phyloP scores from a whole-genome alignment of 495 filamentous ascomycete genomes.

The Penicillium turbatum region DNA sequence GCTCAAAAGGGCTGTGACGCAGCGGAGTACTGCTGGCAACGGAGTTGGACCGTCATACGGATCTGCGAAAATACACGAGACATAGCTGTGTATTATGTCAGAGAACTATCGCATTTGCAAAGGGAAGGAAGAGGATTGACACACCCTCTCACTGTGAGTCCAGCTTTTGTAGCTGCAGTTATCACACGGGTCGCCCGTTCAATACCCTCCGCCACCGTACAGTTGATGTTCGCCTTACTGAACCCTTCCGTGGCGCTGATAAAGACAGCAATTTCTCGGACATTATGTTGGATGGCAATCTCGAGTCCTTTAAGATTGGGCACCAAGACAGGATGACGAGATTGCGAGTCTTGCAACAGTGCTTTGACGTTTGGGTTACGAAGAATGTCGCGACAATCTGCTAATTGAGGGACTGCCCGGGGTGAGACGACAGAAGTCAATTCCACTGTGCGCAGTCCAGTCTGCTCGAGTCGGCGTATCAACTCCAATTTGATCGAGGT shows the following conservation, averaged over 20 bases:
- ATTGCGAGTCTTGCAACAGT: background rate
- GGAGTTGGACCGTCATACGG: conserved; percentile 37
- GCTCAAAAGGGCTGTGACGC: conserved; percentile 28
- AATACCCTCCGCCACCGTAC: conserved; percentile 32
- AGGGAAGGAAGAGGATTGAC: background rate
- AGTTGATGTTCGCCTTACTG: conserved; percentile 44
- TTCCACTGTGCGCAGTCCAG: conserved; percentile 38
- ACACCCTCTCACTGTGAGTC: conserved; percentile 38
- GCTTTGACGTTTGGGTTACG: conserved; percentile 3
- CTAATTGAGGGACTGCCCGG: conserved; percentile 39
- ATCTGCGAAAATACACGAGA: conserved; percentile 43
- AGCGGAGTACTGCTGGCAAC: conserved; percentile 29
- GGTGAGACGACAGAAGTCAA: conserved; percentile 44
- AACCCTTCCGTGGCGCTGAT: conserved; percentile 42
- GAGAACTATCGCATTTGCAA: background rate
- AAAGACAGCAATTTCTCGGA: conserved; percentile 41
- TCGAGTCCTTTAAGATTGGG: conserved; percentile 43
- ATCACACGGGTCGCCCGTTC: conserved; percentile 25
- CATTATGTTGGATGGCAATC: conserved; percentile 26
- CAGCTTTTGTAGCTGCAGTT: conserved; percentile 12
- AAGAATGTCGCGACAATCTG: conserved; percentile 37
- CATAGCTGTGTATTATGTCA: conserved; percentile 27
- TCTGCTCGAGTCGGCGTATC: conserved; percentile 28
- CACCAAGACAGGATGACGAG: conserved; percentile 36
- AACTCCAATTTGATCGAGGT: conserved; percentile 38